A percentile compares a stretch with the other conserved stretches of the same genome.
Conservation (phyloP, 2,329 filamentous ascomycete genomes). For the Neurospora crassa region DNA sequence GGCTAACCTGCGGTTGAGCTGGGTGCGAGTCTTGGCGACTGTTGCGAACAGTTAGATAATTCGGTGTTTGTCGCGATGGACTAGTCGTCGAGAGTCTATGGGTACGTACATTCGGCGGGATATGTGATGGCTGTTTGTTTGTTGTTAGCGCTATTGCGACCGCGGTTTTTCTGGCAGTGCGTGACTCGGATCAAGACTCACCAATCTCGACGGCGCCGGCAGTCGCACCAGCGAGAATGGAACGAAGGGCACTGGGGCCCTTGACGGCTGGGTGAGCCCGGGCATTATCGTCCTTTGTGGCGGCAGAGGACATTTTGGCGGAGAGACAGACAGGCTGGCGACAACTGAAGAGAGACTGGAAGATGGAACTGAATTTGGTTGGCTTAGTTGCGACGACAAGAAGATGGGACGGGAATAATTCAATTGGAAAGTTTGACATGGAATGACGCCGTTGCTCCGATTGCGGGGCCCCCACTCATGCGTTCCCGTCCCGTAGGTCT, state of each 20-base stretch:
- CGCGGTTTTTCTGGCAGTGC: background rate
- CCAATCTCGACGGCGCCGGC: conserved; percentile 92
- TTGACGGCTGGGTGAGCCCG: conserved; percentile 23
- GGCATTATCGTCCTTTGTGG: conserved; percentile 13
- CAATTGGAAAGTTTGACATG: background rate
- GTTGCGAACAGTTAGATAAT: conserved; percentile 12
- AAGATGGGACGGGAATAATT: background rate
- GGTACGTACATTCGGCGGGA: conserved; percentile 72
- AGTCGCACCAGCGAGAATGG: conserved; percentile 84
- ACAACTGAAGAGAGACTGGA: background rate
- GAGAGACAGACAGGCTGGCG: background rate
- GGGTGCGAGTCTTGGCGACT: conserved; percentile 92
- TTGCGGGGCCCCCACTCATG: background rate
- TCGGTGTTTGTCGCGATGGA: background rate
- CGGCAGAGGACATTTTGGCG: conserved; percentile 14
- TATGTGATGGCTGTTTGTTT: conserved; percentile 63
- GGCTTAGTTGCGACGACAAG: background rate
- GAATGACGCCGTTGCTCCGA: background rate
- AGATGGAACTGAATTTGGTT: background rate
- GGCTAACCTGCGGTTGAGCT: conserved; percentile 78
- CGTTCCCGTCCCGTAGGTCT: background rate
- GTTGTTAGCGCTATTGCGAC: background rate
- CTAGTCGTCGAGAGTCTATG: background rate
- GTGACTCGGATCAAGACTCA: conserved; percentile 28
- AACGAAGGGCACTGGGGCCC: conserved; percentile 70